These are phyloP conservation scores for Eutrema yunnanense DNA, from an alignment of 345 rosid species.

Conservation along the genomic window DNA sequence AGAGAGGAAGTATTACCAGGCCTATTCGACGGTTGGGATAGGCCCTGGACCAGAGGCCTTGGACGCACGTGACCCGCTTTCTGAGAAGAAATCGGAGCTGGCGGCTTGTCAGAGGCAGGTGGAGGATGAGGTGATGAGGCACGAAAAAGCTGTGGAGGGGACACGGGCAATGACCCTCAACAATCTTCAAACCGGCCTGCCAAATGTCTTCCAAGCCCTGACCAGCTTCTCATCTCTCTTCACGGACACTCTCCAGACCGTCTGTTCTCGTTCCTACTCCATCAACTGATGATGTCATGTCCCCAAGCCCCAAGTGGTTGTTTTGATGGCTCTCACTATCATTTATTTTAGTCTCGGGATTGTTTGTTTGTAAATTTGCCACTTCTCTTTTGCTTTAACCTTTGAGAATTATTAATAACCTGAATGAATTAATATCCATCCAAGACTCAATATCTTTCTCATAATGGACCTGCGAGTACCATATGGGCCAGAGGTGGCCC, in stretches of 20 bases:
- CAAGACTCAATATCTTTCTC: not conserved
- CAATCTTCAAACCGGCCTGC: constrained; percentile 81
- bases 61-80: constrained; percentile 81
- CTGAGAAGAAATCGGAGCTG: constrained; percentile 74
- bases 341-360: not conserved
- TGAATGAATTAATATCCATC: not conserved
- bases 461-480: no score
- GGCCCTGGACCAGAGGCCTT: constrained; percentile 54
- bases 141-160: constrained; percentile 79
- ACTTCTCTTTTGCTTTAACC: not conserved
- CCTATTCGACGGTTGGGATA: constrained; percentile 81
- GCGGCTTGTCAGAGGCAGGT: constrained; percentile 76
- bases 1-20: constrained; percentile 85
- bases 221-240: constrained; percentile 76
- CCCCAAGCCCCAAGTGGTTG: no score
- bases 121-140: constrained; percentile 83
- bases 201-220: constrained; percentile 82
- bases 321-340: no score
- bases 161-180: constrained; percentile 81
- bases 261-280: constrained; percentile 59
- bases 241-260: constrained; percentile 47
- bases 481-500: not conserved
- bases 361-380: not conserved
- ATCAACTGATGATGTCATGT: constrained; percentile 26
- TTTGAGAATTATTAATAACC: not conserved